phyloP scores from a whole-genome alignment of 345 rosid species.

The Clarkia xantiana region DNA sequence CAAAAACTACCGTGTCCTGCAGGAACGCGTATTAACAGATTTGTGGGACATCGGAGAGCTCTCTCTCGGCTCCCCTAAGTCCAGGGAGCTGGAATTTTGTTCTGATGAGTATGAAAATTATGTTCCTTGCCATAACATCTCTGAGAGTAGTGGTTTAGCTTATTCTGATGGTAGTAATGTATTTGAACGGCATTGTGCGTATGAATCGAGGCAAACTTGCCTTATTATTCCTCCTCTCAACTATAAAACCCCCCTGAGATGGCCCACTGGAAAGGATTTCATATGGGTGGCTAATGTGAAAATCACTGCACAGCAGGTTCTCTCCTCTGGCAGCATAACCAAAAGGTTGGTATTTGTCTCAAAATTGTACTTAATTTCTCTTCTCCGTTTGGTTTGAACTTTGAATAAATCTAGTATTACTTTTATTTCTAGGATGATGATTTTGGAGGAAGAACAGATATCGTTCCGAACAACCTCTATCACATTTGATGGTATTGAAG shows the following conservation, averaged over 20 bases:
- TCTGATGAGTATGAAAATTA: conserved; percentile 45
- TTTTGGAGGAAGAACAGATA: conserved; percentile 88
- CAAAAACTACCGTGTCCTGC: conserved; percentile 72
- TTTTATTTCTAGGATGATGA: conserved; percentile 66
- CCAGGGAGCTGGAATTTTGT: conserved; percentile 71
- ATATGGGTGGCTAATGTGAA: conserved; percentile 83
- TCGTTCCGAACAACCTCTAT: conserved; percentile 80
- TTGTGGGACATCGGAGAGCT: conserved; percentile 88
- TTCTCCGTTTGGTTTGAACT: neutral
- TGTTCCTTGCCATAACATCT: conserved; percentile 76
- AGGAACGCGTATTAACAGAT: conserved; percentile 77
- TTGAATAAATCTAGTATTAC: conserved; percentile 6
- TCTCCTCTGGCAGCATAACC: conserved; percentile 87
- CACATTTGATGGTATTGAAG: conserved; percentile 90
- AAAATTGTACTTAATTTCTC: neutral
- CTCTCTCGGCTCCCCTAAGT: conserved; percentile 56
- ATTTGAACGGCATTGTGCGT: conserved; percentile 52
- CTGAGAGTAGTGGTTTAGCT: conserved; percentile 37
- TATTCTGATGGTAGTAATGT: conserved; percentile 42
- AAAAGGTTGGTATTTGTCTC: conserved; percentile 45
- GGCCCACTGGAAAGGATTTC: conserved; percentile 94
- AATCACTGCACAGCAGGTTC: conserved; percentile 80
- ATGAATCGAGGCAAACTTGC: conserved; percentile 42
- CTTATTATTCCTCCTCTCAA: conserved; percentile 56
- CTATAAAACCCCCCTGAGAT: conserved; percentile 79